A percentile compares a stretch with the other conserved stretches of the same genome.
These are phyloP conservation scores for Penicillium crustosum DNA, from an alignment of 2,329 filamentous ascomycete genomes.

Conservation along the genomic window DNA sequence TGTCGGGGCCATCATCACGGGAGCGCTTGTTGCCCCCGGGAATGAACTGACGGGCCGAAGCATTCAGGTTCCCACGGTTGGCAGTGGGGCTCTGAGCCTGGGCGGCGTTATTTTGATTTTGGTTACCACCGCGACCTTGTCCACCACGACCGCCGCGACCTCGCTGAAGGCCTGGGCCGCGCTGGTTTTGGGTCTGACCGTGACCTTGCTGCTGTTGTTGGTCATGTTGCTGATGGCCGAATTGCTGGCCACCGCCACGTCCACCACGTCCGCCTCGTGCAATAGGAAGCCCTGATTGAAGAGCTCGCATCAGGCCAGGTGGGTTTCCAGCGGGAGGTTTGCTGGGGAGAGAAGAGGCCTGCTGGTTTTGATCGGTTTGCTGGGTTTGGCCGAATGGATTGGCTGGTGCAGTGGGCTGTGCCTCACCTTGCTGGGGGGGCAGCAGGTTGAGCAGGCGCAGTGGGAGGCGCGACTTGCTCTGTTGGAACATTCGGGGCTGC, in stretches of 20 bases:
- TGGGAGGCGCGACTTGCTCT: not conserved
- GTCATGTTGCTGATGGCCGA: conserved; percentile 31
- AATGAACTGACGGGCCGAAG: conserved; percentile 55
- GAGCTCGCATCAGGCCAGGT: conserved; percentile 43
- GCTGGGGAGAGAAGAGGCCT: conserved; percentile 30
- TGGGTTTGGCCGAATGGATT: conserved; percentile 33
- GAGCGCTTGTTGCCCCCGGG: conserved; percentile 58
- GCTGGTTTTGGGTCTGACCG: conserved; percentile 26
- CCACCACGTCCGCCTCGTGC: conserved; percentile 44
- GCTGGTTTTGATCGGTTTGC: conserved; percentile 23
- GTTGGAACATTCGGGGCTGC: not conserved
- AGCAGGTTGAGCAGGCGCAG: conserved; percentile 8
- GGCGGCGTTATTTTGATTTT: conserved; percentile 33
- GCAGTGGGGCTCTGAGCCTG: conserved; percentile 29
- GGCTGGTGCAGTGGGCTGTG: conserved; percentile 10
- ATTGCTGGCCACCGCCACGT: conserved; percentile 39
- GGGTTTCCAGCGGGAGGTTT: conserved; percentile 40
- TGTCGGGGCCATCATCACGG: conserved; percentile 52
- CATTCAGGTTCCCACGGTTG: conserved; percentile 48
- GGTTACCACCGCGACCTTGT: conserved; percentile 39
- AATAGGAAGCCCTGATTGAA: conserved; percentile 48
- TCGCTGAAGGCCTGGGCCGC: conserved; percentile 43
- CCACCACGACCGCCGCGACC: conserved; percentile 48
- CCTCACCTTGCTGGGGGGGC: conserved; percentile 20
- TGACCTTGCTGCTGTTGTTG: conserved; percentile 28